Percentiles rank a stretch among this genome's conserved stretches.
These are phyloP conservation scores for Trametes polyzona DNA, from an alignment of 1,284 basidiomycete genomes.

Conservation along the genomic window DNA sequence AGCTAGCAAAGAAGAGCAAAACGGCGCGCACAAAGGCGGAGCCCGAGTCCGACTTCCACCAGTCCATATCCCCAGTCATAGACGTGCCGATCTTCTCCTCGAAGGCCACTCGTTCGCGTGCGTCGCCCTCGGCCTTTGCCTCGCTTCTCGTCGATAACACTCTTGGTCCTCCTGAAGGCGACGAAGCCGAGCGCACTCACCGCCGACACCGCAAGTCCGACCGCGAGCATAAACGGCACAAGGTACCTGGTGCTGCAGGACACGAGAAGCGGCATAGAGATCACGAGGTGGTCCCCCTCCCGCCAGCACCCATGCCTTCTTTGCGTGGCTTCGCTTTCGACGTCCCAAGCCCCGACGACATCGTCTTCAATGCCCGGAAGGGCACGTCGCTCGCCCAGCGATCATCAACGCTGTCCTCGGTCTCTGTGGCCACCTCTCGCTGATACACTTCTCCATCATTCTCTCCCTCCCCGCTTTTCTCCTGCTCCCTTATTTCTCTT, in stretches of 20 bases:
- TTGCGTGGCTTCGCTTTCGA: slow-evolving; percentile 68
- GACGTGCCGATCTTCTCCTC: slow-evolving; percentile 61
- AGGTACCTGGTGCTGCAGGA: slow-evolving; percentile 7
- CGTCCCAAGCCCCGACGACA: slow-evolving; percentile 86
- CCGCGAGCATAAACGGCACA: slow-evolving; percentile 14
- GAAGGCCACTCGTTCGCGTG: slow-evolving; percentile 56
- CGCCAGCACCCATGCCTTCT: slow-evolving; percentile 36
- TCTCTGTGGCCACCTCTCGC: slow-evolving; percentile 17
- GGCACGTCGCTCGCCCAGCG: slow-evolving; percentile 64
- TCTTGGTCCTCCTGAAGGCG: slow-evolving; percentile 38
- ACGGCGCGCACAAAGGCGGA: slow-evolving; percentile 39
- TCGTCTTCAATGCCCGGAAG: slow-evolving; percentile 77
- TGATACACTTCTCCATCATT: slow-evolving; percentile 9
- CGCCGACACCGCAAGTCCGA: slow-evolving; percentile 20
- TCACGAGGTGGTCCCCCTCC: slow-evolving; percentile 26
- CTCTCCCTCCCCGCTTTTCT: slow-evolving; percentile 28
- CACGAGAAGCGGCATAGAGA: slow-evolving; percentile 12
- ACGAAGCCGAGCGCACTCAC: slow-evolving; percentile 21
- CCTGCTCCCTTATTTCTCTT: slow-evolving; percentile 38
- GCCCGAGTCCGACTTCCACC: slow-evolving; percentile 40
- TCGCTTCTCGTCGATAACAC: slow-evolving; percentile 67
- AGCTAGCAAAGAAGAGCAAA: slow-evolving; percentile 71
- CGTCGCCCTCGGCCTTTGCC: slow-evolving; percentile 77
- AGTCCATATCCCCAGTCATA: slow-evolving; percentile 27
- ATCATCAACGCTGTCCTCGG: slow-evolving; percentile 34